Evolutionary conservation across 306 rosid genomes (phyloP), one percentile per base, ranked within the genome.

Genomic region (Cercis canadensis): DNA sequence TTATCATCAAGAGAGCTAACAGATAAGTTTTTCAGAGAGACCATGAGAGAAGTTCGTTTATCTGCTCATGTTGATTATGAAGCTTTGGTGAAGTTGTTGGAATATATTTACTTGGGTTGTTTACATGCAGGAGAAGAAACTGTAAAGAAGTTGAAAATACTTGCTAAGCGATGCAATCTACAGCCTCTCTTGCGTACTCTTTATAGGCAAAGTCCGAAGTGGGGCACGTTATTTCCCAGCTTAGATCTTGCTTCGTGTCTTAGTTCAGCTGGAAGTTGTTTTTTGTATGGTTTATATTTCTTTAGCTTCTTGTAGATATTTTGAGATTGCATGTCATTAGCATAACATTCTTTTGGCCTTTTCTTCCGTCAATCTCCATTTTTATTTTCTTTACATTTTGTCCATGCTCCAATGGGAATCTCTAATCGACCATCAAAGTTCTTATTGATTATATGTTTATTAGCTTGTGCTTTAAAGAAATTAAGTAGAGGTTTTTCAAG

Each of bases 91-190:
- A 74, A 81, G 82, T 79, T 93, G 76, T 80, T 93, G 84, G 92
- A 90, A 57, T 90, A 83, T 79, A 78, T 81, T 33, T 90, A 93
- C 73, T 29, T 60, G 62, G 98, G 98, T 69, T 74, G 79, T 79
- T 60, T 88, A 41, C 76, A 74, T 58, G 82, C 84, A 0, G 85
- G 60, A 65, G 92, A 88, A 79, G 97, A 84, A 59, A 81, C 63
- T n/a, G 72, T 75, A 2, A 84, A 73, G 57, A 82, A 84, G 87
- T 70, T 93, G 84, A 90, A 78, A 79, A 60, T 73, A 75, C 90
- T 93, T 55, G 92, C 98, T 50, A 93, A 86, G 71, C 81, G 63
- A 46, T 90, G 98, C 83, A 80, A 79, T 31, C 72, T 88, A 32
- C 84, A 66, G 81, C 89, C 85, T 75, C 80, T 93, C 62, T 57